Conservation (phyloP, 495 filamentous ascomycete species). For the Echria macrotheca region DNA sequence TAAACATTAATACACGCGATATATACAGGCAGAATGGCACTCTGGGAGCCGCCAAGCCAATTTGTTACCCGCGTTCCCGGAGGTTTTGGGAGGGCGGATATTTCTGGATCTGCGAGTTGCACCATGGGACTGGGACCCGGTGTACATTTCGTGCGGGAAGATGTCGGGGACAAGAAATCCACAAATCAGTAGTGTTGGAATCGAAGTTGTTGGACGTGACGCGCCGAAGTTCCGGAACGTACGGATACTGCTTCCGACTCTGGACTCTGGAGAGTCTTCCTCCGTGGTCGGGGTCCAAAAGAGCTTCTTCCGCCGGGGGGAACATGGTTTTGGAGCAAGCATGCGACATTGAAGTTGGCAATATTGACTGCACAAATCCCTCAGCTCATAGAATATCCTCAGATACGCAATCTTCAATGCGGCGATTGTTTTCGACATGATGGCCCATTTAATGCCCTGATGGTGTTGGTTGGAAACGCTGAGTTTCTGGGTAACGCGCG, state of each 20-base stretch:
- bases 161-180: conserved; percentile 3
- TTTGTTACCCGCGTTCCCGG: neutral
- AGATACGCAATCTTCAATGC: too few relatives aligned
- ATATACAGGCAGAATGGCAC: neutral
- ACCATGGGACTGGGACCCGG: conserved; percentile 11
- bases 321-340: neutral
- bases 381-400: too few relatives aligned
- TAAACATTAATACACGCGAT: neutral
- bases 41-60: neutral
- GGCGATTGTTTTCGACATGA: too few relatives aligned
- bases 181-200: conserved; percentile 18
- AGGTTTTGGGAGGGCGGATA: neutral
- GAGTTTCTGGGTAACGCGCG: too few relatives aligned
- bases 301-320: neutral
- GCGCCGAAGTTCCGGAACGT: too few relatives aligned
- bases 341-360: neutral
- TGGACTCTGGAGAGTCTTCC: conserved; percentile 17
- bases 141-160: neutral
- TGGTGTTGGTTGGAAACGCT: too few relatives aligned
- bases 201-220: neutral
- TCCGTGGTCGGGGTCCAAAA: conserved; percentile 13
- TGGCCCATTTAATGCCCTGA: too few relatives aligned
- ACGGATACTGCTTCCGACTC: too few relatives aligned
- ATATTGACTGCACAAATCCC: too few relatives aligned
- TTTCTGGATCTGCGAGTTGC: neutral